Base-by-base conservation (phyloP, 1,284 basidiomycete genomes). In the Fomitopsis betulina region DNA sequence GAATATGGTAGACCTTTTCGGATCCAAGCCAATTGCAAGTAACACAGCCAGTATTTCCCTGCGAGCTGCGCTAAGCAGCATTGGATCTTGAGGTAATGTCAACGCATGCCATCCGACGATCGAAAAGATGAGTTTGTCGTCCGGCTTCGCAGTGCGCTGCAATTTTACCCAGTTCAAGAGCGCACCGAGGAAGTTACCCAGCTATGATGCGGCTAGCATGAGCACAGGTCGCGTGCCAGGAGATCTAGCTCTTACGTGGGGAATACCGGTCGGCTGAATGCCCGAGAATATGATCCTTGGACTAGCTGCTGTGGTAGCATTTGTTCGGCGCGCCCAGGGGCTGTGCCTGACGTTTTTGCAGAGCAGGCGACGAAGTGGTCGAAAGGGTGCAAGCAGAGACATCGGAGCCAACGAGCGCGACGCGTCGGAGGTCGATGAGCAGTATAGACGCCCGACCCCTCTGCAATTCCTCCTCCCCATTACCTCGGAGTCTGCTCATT, bases 151-250 rank as follows among this genome's bases (percentile, higher is more conserved):
- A 38, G 80, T 76, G 45, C 82, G 75, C 70, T 95, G 93, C 15
- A 96, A 77, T 54, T 83, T 81, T 37, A 93, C 89, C 95, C 94
- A 97, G 71, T 94, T 94, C 33, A 84, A 82, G 19, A 96, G 79
- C 0, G 94, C 95, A 6, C 96, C 96, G 2, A 98, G 81, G 67
- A 95, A 93, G 72, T 98, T 98, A 47, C 96, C 96, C 65, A 98
- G 80, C 94, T 97, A 43, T 12, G 17, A 65, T 27, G 12, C 45
- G 15, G 49, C 38, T 40, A 37, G 12, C 8, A 7, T 37, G 25
- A 7, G 27, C 39, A 17, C 9, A 38, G 33, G 30, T 10, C 49
- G 42, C 23, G 38, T n/a, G 12, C 43, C 9, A 53, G 38, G 55
- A 30, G 40, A 25, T 53, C 27, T 38, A 47, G 45, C 45, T 45